Base-by-base conservation (phyloP, 352 stramenopile species). In the Phytopythium helicoides region DNA sequence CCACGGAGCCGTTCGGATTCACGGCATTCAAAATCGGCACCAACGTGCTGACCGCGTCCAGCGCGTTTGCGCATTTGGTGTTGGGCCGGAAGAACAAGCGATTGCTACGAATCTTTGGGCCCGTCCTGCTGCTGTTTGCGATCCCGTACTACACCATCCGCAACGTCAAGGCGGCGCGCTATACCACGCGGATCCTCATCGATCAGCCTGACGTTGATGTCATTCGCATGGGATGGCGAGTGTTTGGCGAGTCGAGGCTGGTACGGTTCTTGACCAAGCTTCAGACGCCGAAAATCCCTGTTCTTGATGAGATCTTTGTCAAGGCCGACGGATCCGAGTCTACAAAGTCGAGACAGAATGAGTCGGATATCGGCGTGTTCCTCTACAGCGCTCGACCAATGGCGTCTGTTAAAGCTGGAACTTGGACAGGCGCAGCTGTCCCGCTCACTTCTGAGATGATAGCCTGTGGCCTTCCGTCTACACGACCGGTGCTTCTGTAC, bases 131-230 rank as follows among this genome's bases (percentile, higher is more conserved):
- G 33, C 52, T 88, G 18, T 54, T 87, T 25, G 68, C 78, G n/a
- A 87, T 95, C 34, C 85, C 85, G 33, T 95, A 90, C 60, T 95
- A 95, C 54, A 60, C 76, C 8, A 64, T 95, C n/a, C 78, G 85
- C n/a, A 82, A 79, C 40, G 56, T 58, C 22, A 86, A 92, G 41
- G 81, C 85, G 18, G 63, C 73, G 44, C 81, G 82, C 12, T 86
- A 88, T 54, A 89, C 81, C 10, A 89, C 79, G 3, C 78, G 85
- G 12, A 88, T 83, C 7, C 58, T 92, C 26, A 95, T 95, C 21
- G 85, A 95, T 19, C 73, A 84, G 11, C 74, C 85, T 1, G 83
- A 89, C 23, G 81, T 95, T n/a, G 77, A 89, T 9, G 82, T 92
- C 21, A 95, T 95, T 52, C 81, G 85, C 42, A 81, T 91, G 62